Evolutionary conservation across 2,329 filamentous ascomycete species (phyloP), one percentile per base, ranked within the genome.

Genomic region (Epicoccum nigrum): DNA sequence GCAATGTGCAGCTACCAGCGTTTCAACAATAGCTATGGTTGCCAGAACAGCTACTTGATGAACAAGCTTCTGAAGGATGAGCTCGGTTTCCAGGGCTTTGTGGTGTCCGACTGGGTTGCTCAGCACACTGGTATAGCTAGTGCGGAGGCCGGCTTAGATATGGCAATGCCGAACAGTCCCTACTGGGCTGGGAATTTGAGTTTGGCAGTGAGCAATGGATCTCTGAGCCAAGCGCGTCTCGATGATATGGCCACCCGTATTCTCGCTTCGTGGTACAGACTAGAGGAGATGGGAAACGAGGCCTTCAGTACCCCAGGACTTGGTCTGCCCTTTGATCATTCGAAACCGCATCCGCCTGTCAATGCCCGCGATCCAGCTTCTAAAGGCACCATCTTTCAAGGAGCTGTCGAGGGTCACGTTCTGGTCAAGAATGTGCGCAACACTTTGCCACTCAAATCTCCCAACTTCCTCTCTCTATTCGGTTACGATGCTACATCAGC

Each of bases 61-160:
- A 30, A 82, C 56, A 78, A 77, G 38, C 61, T 82, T 6, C 65
- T 83, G 23, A 83, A 82, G 56, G 72, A 74, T 3, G 80, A 83
- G 57, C 71, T 83, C 5, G 78, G 77, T 13, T 81, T 81, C 70
- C 71, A 76, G 20, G 75, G 74, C 9, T 74, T 72, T 50, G 62
- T 78, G 25, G 64, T 80, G 72, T 75, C 71, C 4, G 77, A 80
- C 58, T 80, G 77, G 66, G 37, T 11, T 11, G 9, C 19, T 4
- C 28, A 12, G 4, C 13, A 11, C 21, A 38, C 23, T 16, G 17
- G n/a, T 30, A 6, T 3, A 20, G 31, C 42, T 4, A 15, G 8
- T 20, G 12, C 25, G 2, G 12, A 27, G 5, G 21, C n/a, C n/a
- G 19, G 19, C 9, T 16, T 17, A 12, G 31, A 35, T 48, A 12